These are phyloP conservation scores for Madurella fahalii DNA, from an alignment of 2,329 filamentous ascomycete species.

Conservation along the genomic window DNA sequence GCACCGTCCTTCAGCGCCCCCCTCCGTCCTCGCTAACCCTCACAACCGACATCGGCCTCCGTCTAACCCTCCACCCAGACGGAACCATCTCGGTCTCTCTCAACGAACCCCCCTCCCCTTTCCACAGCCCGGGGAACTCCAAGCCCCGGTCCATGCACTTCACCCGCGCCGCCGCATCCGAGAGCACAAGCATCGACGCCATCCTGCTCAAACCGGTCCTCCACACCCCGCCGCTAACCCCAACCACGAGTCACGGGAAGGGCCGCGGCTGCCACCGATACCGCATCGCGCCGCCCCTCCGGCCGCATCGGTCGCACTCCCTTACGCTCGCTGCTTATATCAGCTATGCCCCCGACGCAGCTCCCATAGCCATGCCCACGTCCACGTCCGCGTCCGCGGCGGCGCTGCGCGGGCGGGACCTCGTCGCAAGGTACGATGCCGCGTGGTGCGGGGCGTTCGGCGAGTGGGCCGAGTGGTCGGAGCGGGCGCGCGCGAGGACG, in stretches of 20 bases:
- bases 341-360: not conserved
- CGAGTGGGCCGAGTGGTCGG: slow-evolving; percentile 14
- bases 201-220: slow-evolving; percentile 7
- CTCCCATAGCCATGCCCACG: not conserved
- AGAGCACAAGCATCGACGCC: slow-evolving; percentile 3
- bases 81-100: slow-evolving; percentile 9
- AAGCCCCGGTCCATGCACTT: not conserved
- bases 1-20: slow-evolving; percentile 8
- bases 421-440: not conserved
- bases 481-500: slow-evolving; percentile 1
- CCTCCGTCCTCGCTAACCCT: slow-evolving; percentile 2
- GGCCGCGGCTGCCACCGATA: not conserved
- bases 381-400: no score
- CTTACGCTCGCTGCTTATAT: not conserved
- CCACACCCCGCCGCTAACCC: not conserved
- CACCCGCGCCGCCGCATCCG: not conserved
- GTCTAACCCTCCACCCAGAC: slow-evolving; percentile 3
- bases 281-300: not conserved
- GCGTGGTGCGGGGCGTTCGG: slow-evolving; percentile 8
- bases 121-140: not conserved
- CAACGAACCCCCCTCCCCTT: not conserved
- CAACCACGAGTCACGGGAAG: not conserved
- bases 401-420: not conserved
- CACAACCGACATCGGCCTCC: slow-evolving; percentile 13
- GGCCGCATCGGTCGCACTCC: no score